Percentiles rank a stretch among this genome's conserved stretches.
Conservation (phyloP, 1,139 yeast genomes). For the Geotrichum candidum region DNA sequence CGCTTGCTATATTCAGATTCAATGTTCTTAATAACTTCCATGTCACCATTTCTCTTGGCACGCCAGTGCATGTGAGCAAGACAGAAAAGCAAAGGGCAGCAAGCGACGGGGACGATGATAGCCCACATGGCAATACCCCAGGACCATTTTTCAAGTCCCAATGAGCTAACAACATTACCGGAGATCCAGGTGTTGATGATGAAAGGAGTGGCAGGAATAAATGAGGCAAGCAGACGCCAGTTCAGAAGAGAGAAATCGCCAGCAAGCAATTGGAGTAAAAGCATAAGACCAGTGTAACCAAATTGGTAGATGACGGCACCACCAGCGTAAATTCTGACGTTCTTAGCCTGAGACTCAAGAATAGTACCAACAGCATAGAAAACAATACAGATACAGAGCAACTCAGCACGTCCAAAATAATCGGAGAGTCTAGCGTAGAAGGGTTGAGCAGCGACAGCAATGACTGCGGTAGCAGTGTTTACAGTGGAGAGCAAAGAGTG, state of each 20-base stretch:
- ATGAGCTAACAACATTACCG: slow-evolving; percentile 48
- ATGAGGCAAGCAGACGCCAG: slow-evolving; percentile 61
- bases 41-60: slow-evolving; percentile 50
- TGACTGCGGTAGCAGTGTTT: slow-evolving; percentile 54
- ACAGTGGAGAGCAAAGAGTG: slow-evolving; percentile 64
- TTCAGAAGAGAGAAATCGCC: slow-evolving; percentile 64
- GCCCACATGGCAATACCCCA: slow-evolving; percentile 82
- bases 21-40: slow-evolving; percentile 34
- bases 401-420: slow-evolving; percentile 60
- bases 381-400: slow-evolving; percentile 48
- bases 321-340: slow-evolving; percentile 62
- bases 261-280: slow-evolving; percentile 50
- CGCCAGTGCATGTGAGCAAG: slow-evolving; percentile 50
- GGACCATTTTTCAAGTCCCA: slow-evolving; percentile 47
- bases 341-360: slow-evolving; percentile 60
- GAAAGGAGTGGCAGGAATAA: slow-evolving; percentile 62
- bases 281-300: slow-evolving; percentile 61
- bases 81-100: slow-evolving; percentile 52
- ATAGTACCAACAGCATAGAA: slow-evolving; percentile 67
- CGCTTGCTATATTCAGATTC: slow-evolving; percentile 28
- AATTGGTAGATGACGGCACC: slow-evolving; percentile 67
- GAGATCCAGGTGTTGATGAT: slow-evolving; percentile 73
- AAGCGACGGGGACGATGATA: slow-evolving; percentile 59
- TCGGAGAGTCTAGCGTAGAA: slow-evolving; percentile 65
- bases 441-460: slow-evolving; percentile 69